phyloP scores from a whole-genome alignment of 371 early-diverging fungal genomes.

The Mortierella sp. region DNA sequence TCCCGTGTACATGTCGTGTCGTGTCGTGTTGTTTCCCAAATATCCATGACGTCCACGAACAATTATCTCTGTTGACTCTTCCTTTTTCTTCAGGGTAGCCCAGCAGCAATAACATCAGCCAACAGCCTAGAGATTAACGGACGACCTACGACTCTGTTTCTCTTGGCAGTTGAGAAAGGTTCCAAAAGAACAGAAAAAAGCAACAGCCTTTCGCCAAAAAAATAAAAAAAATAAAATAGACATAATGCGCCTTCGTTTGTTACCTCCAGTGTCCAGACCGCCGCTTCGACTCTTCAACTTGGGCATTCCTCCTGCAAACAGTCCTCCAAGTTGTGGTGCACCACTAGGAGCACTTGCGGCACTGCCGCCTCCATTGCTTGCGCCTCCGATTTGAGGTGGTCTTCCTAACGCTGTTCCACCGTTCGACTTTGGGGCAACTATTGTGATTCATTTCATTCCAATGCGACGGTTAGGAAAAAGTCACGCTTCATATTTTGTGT shows the following conservation, averaged over 20 bases:
- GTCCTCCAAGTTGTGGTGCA: conserved; percentile 65
- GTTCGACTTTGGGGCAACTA: conserved; percentile 40
- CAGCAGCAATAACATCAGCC: background rate
- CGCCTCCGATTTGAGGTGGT: conserved; percentile 46
- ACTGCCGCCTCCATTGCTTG: conserved; percentile 29
- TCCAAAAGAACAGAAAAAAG: conserved; percentile 11
- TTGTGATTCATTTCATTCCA: background rate
- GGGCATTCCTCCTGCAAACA: conserved; percentile 80
- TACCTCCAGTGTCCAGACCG: conserved; percentile 58
- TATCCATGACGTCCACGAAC: conserved; percentile 12
- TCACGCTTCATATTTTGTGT: conserved; percentile 1
- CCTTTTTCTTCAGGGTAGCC: background rate
- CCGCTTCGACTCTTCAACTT: conserved; percentile 66
- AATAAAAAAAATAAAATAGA: background rate
- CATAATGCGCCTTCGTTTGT: conserved; percentile 1
- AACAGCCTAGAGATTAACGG: background rate
- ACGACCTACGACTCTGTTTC: background rate
- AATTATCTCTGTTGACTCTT: too few relatives aligned
- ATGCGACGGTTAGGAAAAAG: conserved; percentile 6
- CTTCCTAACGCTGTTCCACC: conserved; percentile 40
- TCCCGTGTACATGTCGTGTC: conserved; percentile 5
- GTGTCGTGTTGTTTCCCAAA: background rate
- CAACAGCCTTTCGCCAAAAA: background rate
- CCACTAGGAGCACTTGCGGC: conserved; percentile 12
- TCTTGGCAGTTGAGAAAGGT: conserved; percentile 9